Evolutionary conservation across 306 rosid genomes (phyloP).

Genomic region (Quercus glauca): DNA sequence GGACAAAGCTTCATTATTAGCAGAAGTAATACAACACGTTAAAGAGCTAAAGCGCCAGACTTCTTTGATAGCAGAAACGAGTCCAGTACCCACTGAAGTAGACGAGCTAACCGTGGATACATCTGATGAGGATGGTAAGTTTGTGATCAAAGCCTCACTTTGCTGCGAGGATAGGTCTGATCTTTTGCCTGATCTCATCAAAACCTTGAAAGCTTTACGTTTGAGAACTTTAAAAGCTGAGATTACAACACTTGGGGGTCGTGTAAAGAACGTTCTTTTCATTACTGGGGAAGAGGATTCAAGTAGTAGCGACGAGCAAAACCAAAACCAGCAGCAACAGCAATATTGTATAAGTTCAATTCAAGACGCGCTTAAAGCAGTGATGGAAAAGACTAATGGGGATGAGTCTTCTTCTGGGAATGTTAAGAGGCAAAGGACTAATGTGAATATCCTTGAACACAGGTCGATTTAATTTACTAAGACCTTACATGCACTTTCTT

Average conservation of each 20-base stretch:
- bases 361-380: slow-evolving; percentile 79
- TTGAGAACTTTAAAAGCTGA: slow-evolving; percentile 78
- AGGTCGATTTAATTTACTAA: slow-evolving; percentile 44
- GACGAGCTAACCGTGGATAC: slow-evolving; percentile 79
- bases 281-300: slow-evolving; percentile 63
- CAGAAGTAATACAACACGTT: slow-evolving; percentile 87
- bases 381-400: slow-evolving; percentile 68
- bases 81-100: slow-evolving; percentile 67
- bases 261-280: slow-evolving; percentile 76
- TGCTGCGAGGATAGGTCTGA: slow-evolving; percentile 90
- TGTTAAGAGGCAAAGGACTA: slow-evolving; percentile 85
- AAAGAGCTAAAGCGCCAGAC: slow-evolving; percentile 86
- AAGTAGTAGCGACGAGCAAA: slow-evolving; percentile 27
- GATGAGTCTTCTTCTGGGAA: slow-evolving; percentile 61
- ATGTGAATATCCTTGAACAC: slow-evolving; percentile 56
- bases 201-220: slow-evolving; percentile 58
- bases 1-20: slow-evolving; percentile 83
- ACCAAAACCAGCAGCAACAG: slow-evolving; percentile 24
- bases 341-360: slow-evolving; percentile 66
- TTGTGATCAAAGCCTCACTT: slow-evolving; percentile 72
- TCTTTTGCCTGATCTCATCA: slow-evolving; percentile 77
- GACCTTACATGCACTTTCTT: slow-evolving; percentile 12
- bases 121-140: slow-evolving; percentile 63
- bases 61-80: slow-evolving; percentile 64
- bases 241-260: slow-evolving; percentile 74